phyloP scores from a whole-genome alignment of 83 land plant genomes.

The Thuja plicata region DNA sequence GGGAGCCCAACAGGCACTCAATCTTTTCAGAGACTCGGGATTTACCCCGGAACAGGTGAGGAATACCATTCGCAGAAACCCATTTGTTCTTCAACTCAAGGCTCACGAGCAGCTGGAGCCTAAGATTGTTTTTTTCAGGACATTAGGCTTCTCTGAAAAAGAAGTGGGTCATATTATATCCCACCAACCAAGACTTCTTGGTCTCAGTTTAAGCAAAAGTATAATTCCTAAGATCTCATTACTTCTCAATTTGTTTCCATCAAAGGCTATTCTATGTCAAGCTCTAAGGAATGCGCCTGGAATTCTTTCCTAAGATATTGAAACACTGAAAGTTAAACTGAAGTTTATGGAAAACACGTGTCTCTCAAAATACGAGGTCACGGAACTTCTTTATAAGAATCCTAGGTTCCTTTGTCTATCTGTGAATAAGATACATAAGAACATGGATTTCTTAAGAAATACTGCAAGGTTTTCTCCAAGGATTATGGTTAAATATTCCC shows the following conservation, averaged over 20 bases:
- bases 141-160: no score
- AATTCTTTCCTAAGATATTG: not conserved
- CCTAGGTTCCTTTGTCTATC: not conserved
- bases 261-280: not conserved
- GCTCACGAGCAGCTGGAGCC: not conserved
- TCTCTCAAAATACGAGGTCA: not conserved
- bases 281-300: not conserved
- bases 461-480: not conserved
- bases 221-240: not conserved
- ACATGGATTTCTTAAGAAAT: not conserved
- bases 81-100: not conserved
- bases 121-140: not conserved
- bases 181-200: not conserved
- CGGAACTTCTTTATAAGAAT: not conserved
- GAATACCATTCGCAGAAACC: not conserved
- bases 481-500: not conserved
- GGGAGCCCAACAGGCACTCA: not conserved
- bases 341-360: not conserved
- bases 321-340: not conserved
- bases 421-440: not conserved
- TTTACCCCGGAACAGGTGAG: not conserved
- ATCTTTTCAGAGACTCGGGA: not conserved
- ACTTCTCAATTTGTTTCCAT: not conserved
- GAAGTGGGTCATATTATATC: not conserved
- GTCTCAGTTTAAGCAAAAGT: not conserved